Base-by-base conservation (phyloP, 441 rosid species). In the Eugenia klotzschiana region DNA sequence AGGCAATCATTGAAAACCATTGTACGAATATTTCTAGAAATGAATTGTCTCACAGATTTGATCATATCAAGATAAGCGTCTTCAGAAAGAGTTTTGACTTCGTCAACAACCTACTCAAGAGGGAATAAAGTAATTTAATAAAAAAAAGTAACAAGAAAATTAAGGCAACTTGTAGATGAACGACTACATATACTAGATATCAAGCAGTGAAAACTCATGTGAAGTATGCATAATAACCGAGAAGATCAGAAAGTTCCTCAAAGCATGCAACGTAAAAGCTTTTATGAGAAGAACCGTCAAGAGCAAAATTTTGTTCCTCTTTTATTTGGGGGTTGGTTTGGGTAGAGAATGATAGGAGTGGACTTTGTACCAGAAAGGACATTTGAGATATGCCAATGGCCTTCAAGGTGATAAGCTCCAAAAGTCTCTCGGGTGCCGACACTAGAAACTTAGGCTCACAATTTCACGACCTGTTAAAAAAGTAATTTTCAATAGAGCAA, bases 391-490 rank as follows among this genome's bases (percentile, higher is more conserved):
- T 82, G 87, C 93, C 94, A 81, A 93, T 82, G 26, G 97, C 98
- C 88, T 93, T 91, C 86, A 88, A 50, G 80, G 89, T 87, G 86
- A 95, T 86, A 82, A 96, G 95, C 93, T 93, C 94, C 89, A 91
- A 84, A 87, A 95, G 98, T 85, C 98, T 95, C 87, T 90, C 94
- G 55, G 98, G 98, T 29, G 98, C 94, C 40, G 98, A 89, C 80
- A 95, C 92, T 50, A 96, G 89, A 91, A 93, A 94, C 88, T 96
- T 98, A 79, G 98, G 98, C 83, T 96, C 99, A 82, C 94, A 91
- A 83, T 92, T 94, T 85, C 87, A 91, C 89, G 95, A 89, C 43
- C 98, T 95, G 87, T 86, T 33, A 25, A 87, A 25, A 58, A 81
- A 82, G 9, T 53, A 41, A 43, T 40, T 33, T 80, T 64, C 64